Evolutionary conservation across 2,329 filamentous ascomycete genomes (phyloP).

Genomic region (Phoma herbarum): DNA sequence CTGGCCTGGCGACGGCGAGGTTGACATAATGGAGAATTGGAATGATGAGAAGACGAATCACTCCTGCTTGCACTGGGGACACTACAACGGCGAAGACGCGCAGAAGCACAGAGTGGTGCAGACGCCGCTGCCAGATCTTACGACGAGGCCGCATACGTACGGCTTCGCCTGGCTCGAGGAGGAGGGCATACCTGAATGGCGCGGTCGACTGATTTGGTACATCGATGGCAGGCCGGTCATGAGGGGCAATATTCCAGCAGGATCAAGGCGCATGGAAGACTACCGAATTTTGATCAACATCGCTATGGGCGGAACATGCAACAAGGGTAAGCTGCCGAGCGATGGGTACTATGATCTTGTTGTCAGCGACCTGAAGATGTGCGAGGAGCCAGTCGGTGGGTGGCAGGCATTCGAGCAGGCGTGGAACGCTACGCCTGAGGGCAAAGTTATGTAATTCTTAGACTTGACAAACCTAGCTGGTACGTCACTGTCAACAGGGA

Average conservation of each 20-base stretch:
- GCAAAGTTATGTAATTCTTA: constrained; percentile 38
- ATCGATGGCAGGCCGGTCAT: constrained; percentile 66
- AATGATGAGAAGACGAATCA: constrained; percentile 66
- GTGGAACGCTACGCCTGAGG: constrained; percentile 53
- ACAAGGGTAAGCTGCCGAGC: constrained; percentile 59
- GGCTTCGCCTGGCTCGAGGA: constrained; percentile 66
- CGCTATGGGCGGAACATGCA: constrained; percentile 70
- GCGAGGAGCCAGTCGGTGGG: constrained; percentile 63
- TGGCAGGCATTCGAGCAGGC: constrained; percentile 64
- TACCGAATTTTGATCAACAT: constrained; percentile 67
- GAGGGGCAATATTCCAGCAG: constrained; percentile 63
- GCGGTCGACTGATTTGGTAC: constrained; percentile 65
- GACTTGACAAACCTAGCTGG: neutral
- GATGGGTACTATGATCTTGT: constrained; percentile 67
- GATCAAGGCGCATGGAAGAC: constrained; percentile 64
- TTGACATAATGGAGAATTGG: constrained; percentile 70
- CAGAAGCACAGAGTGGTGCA: constrained; percentile 66
- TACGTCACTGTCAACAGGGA: neutral
- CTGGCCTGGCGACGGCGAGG: constrained; percentile 68
- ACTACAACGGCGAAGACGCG: constrained; percentile 62
- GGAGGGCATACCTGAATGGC: constrained; percentile 52
- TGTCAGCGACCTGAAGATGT: constrained; percentile 62
- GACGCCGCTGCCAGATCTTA: constrained; percentile 61
- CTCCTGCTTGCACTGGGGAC: constrained; percentile 68
- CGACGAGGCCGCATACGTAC: constrained; percentile 58